These are phyloP conservation scores for Mentha longifolia DNA, from an alignment of 257 asterid species.

Conservation along the genomic window DNA sequence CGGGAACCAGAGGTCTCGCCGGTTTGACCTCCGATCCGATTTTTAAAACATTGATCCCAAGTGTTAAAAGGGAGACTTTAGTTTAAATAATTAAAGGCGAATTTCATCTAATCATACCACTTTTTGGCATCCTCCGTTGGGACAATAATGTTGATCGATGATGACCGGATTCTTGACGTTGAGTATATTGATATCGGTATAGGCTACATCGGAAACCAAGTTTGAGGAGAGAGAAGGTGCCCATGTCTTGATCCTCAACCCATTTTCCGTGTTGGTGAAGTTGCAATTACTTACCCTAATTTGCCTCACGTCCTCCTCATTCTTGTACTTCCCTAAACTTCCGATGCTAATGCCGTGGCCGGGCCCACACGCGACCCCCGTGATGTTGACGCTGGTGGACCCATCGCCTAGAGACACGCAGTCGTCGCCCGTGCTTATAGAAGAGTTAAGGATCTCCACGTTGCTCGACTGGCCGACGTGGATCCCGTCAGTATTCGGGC, in stretches of 20 bases:
- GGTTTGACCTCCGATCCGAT: no score
- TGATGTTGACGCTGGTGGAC: slow-evolving; percentile 33
- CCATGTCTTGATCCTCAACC: slow-evolving; percentile 68
- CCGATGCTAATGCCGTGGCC: slow-evolving; percentile 78
- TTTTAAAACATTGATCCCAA: no score
- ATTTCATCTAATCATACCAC: not conserved
- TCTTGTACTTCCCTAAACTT: slow-evolving; percentile 46
- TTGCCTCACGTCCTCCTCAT: slow-evolving; percentile 35
- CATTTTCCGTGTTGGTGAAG: slow-evolving; percentile 45
- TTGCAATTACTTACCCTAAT: slow-evolving; percentile 39
- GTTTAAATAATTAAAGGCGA: no score
- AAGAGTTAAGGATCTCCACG: slow-evolving; percentile 21
- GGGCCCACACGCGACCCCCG: slow-evolving; percentile 55
- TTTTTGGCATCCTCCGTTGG: slow-evolving; percentile 10
- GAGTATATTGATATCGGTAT: slow-evolving; percentile 31
- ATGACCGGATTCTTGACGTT: slow-evolving; percentile 51
- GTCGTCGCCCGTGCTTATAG: slow-evolving; percentile 67
- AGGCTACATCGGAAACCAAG: slow-evolving; percentile 41
- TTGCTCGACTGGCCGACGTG: slow-evolving; percentile 40
- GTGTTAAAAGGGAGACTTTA: no score
- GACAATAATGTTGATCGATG: slow-evolving; percentile 75
- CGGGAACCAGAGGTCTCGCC: no score
- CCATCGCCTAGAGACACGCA: slow-evolving; percentile 61
- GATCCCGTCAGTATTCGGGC: slow-evolving; percentile 80
- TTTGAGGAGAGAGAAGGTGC: slow-evolving; percentile 38